These are phyloP conservation scores for Starmerella potacharoeniae DNA, from an alignment of 805 yeast species.

Conservation along the genomic window DNA sequence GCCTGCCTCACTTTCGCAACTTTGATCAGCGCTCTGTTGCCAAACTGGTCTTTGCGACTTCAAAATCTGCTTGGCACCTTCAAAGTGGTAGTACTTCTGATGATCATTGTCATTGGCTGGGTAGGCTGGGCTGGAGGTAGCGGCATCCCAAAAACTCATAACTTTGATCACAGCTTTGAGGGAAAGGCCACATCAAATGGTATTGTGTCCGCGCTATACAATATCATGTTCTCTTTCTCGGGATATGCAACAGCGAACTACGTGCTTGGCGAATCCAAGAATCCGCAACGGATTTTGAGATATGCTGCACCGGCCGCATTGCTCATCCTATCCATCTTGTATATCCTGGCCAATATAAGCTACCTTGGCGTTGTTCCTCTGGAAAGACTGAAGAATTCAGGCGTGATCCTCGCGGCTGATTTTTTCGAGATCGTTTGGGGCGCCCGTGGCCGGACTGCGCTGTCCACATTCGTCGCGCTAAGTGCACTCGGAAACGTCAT, in stretches of 20 bases:
- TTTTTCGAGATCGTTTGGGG: slow-evolving; percentile 68
- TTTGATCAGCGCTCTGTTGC: slow-evolving; percentile 46
- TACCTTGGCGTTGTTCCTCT: slow-evolving; percentile 42
- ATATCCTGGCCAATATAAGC: slow-evolving; percentile 66
- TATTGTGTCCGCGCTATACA: slow-evolving; percentile 52
- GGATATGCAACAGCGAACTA: slow-evolving; percentile 78
- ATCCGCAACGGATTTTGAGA: slow-evolving; percentile 58
- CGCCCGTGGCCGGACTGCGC: slow-evolving; percentile 55
- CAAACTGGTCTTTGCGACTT: slow-evolving; percentile 54
- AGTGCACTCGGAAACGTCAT: slow-evolving; percentile 73
- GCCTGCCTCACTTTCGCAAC: slow-evolving; percentile 64
- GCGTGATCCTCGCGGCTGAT: slow-evolving; percentile 62
- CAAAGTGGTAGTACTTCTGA: slow-evolving; percentile 55
- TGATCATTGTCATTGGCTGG: slow-evolving; percentile 71
- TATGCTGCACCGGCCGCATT: slow-evolving; percentile 68
- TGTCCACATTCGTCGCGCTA: slow-evolving; percentile 68
- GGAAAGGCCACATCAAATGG: slow-evolving; percentile 31
- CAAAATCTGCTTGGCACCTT: slow-evolving; percentile 59
- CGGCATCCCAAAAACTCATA: slow-evolving; percentile 41
- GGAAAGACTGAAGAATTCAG: slow-evolving; percentile 41
- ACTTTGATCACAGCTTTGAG: slow-evolving; percentile 48
- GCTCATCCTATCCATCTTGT: slow-evolving; percentile 46
- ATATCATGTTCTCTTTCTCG: slow-evolving; percentile 73
- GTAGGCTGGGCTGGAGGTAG: slow-evolving; percentile 62
- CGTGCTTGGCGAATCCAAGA: slow-evolving; percentile 66